These are phyloP conservation scores for Pseudonitzschia delicatissima DNA, from an alignment of 108 stramenopile species.

Conservation along the genomic window DNA sequence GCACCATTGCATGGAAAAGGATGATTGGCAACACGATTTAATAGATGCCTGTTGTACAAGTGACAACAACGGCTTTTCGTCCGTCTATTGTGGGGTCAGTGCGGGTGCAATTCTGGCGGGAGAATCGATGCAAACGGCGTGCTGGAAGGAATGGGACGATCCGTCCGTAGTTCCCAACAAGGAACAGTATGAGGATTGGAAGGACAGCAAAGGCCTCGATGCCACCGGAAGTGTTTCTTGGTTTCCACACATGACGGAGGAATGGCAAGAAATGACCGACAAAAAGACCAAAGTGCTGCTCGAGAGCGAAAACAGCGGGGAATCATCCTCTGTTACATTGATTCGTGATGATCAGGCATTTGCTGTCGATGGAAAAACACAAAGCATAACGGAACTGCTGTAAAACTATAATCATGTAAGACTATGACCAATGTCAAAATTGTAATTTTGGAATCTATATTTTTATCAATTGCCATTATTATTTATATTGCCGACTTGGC, in stretches of 20 bases:
- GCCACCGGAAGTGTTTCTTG: slow-evolving; percentile 53
- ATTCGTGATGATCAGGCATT: slow-evolving; percentile 1
- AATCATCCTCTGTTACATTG: not conserved
- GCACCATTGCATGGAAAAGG: slow-evolving; percentile 78
- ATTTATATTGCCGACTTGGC: not conserved
- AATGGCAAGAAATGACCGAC: slow-evolving; percentile 59
- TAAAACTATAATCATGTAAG: too few species aligned
- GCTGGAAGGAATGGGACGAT: slow-evolving; percentile 89
- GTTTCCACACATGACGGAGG: slow-evolving; percentile 78
- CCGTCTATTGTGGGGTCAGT: slow-evolving; percentile 79
- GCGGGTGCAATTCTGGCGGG: slow-evolving; percentile 86
- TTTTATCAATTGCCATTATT: not conserved
- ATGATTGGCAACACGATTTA: slow-evolving; percentile 41
- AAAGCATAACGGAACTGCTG: not conserved
- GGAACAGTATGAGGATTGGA: slow-evolving; percentile 69
- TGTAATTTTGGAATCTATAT: too few species aligned
- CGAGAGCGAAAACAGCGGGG: not conserved
- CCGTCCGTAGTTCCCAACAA: slow-evolving; percentile 70
- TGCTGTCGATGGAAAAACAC: not conserved
- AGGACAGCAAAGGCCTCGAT: slow-evolving; percentile 43
- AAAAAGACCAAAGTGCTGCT: not conserved
- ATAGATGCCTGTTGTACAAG: slow-evolving; percentile 28
- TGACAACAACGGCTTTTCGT: not conserved
- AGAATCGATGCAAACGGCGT: slow-evolving; percentile 61
- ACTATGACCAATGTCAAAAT: too few species aligned